Base-by-base conservation (phyloP, 1,284 basidiomycete genomes). In the Malassezia brasiliensis region DNA sequence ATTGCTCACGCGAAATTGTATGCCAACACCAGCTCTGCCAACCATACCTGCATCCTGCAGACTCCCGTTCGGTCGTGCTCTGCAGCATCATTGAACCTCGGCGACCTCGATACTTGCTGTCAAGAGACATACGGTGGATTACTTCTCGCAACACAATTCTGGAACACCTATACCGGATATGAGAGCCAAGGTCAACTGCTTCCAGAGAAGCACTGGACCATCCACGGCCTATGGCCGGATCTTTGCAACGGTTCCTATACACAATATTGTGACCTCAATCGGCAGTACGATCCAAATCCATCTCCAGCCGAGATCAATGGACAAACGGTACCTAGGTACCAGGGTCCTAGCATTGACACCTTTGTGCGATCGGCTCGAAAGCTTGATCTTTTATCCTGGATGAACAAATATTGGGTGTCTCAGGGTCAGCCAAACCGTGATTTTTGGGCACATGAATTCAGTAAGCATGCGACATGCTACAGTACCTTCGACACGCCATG, bases 361-460 rank as follows among this genome's bases (percentile, higher is more conserved):
- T 42, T 50, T 30, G 32, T 50, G 14, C 11, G 42, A 31, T 12
- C 41, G 5, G 42, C 17, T 30, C 32, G 19, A 19, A 30, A 30
- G 8, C 15, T 17, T 9, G 49, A 50, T n/a, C 49, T 50, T 5
- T 39, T 50, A 2, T 19, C 32, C 12, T 50, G 34, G 34, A 50
- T 50, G 49, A 37, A 50, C 19, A 50, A 5, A 10, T 42, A 14
- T 15, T 50, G 49, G 49, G 32, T 50, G 12, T 41, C 49, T 2
- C 49, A 50, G 34, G 40, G 40, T 7, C 36, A 37, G 22, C 39
- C 39, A 15, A 50, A 34, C 34, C n/a, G 15, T 7, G 49, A 34
- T 14, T 50, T 50, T 15, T 50, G 49, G 49, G 49, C 49, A 3
- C 49, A 50, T 31, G 49, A 50, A n/a, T 50, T 50, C 22, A 50